These are phyloP conservation scores for Cercospora janseana DNA, from an alignment of 2,329 filamentous ascomycete species.

Conservation along the genomic window DNA sequence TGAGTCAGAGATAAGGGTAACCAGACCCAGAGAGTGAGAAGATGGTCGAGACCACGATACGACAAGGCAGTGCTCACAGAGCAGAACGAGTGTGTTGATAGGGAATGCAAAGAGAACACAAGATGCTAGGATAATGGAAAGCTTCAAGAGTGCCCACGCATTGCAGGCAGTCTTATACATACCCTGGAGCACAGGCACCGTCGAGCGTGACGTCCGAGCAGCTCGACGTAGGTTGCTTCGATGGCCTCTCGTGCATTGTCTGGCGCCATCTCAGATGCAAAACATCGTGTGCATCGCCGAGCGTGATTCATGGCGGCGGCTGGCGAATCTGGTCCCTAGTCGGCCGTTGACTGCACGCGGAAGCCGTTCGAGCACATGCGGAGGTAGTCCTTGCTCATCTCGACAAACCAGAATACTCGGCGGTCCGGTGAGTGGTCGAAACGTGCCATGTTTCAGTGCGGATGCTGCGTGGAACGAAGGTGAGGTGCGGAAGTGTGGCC, in stretches of 20 bases:
- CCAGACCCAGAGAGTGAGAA: conserved; percentile 22
- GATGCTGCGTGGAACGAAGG: conserved; percentile 9
- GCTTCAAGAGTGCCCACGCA: not conserved
- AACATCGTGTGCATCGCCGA: conserved; percentile 16
- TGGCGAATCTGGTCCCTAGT: conserved; percentile 8
- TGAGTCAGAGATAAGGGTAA: conserved; percentile 14
- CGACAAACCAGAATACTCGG: conserved; percentile 15
- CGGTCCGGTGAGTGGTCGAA: conserved; percentile 13
- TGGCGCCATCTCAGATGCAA: conserved; percentile 17
- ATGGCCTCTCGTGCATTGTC: conserved; percentile 11
- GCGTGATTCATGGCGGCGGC: conserved; percentile 13
- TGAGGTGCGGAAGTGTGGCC: conserved; percentile 2
- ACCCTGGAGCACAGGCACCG: not conserved
- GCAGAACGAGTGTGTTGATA: conserved; percentile 28
- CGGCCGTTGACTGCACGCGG: conserved; percentile 2
- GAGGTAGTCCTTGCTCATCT: conserved; percentile 23
- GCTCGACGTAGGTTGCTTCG: conserved; percentile 16
- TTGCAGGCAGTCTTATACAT: conserved; percentile 19
- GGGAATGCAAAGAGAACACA: not conserved
- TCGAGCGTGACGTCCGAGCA: not conserved
- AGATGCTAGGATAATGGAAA: conserved; percentile 8
- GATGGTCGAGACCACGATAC: conserved; percentile 28
- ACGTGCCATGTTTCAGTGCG: conserved; percentile 19
- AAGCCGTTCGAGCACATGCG: conserved; percentile 11
- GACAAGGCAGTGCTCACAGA: conserved; percentile 36